Evolutionary conservation across 768 basidiomycete species (phyloP), one percentile per base, ranked within the genome.

Genomic region (Leccinum obscurum): DNA sequence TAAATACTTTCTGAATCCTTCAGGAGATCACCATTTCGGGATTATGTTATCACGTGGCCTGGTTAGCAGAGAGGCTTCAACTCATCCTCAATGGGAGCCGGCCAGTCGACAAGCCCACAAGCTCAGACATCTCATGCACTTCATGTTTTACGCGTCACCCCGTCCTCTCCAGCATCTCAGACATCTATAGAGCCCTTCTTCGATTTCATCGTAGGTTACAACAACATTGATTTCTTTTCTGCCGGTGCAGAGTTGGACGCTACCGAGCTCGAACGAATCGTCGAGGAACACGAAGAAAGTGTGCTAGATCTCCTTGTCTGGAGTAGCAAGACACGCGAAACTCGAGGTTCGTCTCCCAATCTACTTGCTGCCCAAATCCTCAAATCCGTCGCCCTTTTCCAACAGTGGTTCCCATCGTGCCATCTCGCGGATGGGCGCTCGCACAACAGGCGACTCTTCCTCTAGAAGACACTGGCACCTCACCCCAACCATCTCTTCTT

Each of bases 191-290:
- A 90, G 70, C 92, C 96, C 3, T 95, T 94, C 77, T 99, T 99
- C 68, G 97, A 98, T 78, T 98, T 97, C 72, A 84, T 99, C 22
- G 87, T 97, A 46, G 97, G 96, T 10, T 90, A 93, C 59, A 74
- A 74, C 48, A 87, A 93, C 70, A 90, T 91, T 8, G 84, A 85
- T 62, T 79, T 81, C 22, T 73, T 74, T 32, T 75, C 80, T 24
- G 68, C 69, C 4, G 79, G 80, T 56, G 81, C 80, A 62, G 78
- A 75, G 52, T 81, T 93, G 53, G 89, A 92, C 65, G 88, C 83
- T 11, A 75, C 83, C 7, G 85, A 86, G 59, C 78, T 95, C 3
- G 92, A 92, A 70, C 84, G 77, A 61, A 91, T 94, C 51, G 92
- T 95, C 24, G 93, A 94, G 73, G 80, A 80, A 52, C 89, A 92